Conservation (phyloP, 2,329 filamentous ascomycete species). For the Ambrosiella cleistominuta region DNA sequence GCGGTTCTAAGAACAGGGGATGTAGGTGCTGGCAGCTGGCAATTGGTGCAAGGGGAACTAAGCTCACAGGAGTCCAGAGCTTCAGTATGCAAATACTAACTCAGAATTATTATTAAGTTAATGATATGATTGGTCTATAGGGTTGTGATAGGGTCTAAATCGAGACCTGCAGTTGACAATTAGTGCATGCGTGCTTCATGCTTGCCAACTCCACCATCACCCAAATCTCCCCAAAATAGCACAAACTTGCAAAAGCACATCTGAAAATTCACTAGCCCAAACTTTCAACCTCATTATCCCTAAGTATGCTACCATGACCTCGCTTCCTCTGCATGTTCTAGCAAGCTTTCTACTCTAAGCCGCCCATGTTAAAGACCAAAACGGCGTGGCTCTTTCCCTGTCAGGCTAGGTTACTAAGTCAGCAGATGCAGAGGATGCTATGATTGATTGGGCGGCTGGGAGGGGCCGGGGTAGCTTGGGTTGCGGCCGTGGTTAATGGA, state of each 20-base stretch:
- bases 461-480: neutral
- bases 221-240: neutral
- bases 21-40: neutral
- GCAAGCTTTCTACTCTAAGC: neutral
- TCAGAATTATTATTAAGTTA: no score
- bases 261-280: no score
- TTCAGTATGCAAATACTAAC: no score
- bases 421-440: neutral
- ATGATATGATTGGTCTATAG: no score
- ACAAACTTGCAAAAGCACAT: no score
- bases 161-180: no score
- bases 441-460: neutral
- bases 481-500: neutral
- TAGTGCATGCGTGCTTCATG: neutral
- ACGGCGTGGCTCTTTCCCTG: neutral
- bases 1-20: neutral
- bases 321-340: neutral
- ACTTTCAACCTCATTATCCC: no score
- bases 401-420: neutral
- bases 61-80: neutral
- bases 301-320: no score
- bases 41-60: neutral
- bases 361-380: neutral
- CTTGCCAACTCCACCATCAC: neutral
- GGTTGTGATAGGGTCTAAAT: no score